Conservation (phyloP, 257 asterid species). For the Oldenlandia corymbosa region DNA sequence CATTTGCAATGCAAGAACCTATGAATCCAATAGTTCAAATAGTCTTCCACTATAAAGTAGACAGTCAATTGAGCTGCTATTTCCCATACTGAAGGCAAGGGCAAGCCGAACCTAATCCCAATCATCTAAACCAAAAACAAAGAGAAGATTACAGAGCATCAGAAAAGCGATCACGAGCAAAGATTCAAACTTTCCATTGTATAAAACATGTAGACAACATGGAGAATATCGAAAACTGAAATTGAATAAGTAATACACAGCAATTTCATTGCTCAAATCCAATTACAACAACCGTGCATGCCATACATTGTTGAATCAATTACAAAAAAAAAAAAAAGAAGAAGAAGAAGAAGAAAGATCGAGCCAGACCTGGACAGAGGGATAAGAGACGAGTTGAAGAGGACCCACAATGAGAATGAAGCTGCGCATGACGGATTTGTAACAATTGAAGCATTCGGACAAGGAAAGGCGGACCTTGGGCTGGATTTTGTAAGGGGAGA, state of each 20-base stretch:
- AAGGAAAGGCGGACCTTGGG: conserved; percentile 66
- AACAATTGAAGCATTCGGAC: conserved; percentile 57
- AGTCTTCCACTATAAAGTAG: conserved; percentile 85
- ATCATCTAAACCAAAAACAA: conserved; percentile 40
- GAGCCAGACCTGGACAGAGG: conserved; percentile 77
- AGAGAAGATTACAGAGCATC: neutral
- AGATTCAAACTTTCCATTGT: conserved; percentile 6
- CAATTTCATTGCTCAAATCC: neutral
- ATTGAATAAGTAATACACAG: neutral
- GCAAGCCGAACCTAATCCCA: conserved; percentile 85
- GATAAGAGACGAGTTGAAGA: conserved; percentile 82
- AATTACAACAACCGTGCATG: neutral
- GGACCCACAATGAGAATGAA: conserved; percentile 87
- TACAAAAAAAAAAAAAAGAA: neutral
- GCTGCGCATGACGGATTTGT: conserved; percentile 83
- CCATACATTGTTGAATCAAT: conserved; percentile 2
- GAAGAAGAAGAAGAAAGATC: conserved; percentile 8
- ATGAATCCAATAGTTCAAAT: conserved; percentile 91
- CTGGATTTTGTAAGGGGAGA: conserved; percentile 60
- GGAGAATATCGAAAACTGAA: conserved; percentile 4
- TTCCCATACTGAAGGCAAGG: conserved; percentile 84
- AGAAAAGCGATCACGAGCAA: neutral
- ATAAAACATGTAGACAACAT: conserved; percentile 9
- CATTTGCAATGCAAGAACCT: conserved; percentile 83
- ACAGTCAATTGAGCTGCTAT: conserved; percentile 59